A percentile compares a stretch with the other conserved stretches of the same genome.
phyloP scores from a whole-genome alignment of 805 yeast genomes.

The Cyberlindnera suaveolens region DNA sequence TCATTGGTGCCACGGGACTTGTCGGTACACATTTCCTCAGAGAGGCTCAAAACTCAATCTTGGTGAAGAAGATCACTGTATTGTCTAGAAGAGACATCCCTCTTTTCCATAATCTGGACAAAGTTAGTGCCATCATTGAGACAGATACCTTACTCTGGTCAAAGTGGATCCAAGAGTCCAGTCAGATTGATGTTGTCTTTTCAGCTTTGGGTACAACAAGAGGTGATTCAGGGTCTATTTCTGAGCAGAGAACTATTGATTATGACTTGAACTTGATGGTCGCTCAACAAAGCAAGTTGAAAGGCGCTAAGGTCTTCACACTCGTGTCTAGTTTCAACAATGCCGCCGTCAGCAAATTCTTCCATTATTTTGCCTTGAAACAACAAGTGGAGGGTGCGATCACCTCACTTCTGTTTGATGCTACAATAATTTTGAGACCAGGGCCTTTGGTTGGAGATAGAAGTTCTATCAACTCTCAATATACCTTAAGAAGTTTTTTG shows the following conservation, averaged over 20 bases:
- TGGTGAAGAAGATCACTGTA: constrained; percentile 7
- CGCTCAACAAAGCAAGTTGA: constrained; percentile 62
- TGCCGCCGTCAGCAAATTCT: constrained; percentile 40
- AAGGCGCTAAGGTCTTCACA: constrained; percentile 57
- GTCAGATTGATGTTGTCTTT: constrained; percentile 33
- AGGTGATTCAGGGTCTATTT: constrained; percentile 59
- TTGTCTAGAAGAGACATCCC: constrained; percentile 4
- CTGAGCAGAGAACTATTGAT: constrained; percentile 63
- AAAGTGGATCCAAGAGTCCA: constrained; percentile 22
- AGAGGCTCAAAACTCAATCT: constrained; percentile 9
- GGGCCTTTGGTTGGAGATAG: constrained; percentile 44
- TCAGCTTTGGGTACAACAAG: constrained; percentile 71
- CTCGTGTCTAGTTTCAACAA: constrained; percentile 57
- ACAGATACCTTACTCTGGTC: constrained; percentile 47
- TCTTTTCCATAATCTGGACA: constrained; percentile 14
- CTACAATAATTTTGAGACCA: constrained; percentile 69
- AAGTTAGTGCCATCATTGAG: constrained; percentile 37
- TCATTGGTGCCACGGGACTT: constrained; percentile 20
- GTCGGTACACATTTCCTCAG: constrained; percentile 15
- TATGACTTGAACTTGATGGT: constrained; percentile 58
- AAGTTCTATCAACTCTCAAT: constrained; percentile 1
- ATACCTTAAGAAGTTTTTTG: constrained; percentile 4
- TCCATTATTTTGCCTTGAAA: constrained; percentile 58
- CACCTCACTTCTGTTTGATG: constrained; percentile 50
- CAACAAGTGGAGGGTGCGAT: constrained; percentile 69